Percentiles rank a stretch among this genome's conserved stretches.
phyloP scores from a whole-genome alignment of 495 filamentous ascomycete species.

The Hamigera avellanea region DNA sequence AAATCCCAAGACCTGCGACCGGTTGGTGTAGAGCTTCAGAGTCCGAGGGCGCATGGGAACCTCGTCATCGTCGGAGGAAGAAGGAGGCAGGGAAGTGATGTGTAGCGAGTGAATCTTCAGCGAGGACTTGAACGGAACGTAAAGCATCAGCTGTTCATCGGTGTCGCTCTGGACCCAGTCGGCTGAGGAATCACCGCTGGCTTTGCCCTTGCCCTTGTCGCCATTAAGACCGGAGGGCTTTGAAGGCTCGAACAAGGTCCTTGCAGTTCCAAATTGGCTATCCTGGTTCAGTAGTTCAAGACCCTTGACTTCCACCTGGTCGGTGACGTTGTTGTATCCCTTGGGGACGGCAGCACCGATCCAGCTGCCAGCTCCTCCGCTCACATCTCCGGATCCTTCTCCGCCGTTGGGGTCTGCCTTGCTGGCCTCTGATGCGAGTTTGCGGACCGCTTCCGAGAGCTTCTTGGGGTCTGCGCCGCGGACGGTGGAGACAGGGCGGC shows the following conservation, averaged over 20 bases:
- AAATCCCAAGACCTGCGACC: constrained; percentile 79
- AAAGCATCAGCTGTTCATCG: constrained; percentile 96
- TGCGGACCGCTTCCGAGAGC: constrained; percentile 57
- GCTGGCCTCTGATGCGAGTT: constrained; percentile 59
- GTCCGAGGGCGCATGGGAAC: constrained; percentile 76
- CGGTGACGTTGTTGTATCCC: constrained; percentile 74
- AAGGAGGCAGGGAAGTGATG: constrained; percentile 68
- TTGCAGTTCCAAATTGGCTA: constrained; percentile 51
- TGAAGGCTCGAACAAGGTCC: constrained; percentile 56
- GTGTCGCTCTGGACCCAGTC: constrained; percentile 99
- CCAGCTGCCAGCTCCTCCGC: constrained; percentile 46
- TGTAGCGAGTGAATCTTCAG: constrained; percentile 86
- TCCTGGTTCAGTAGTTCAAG: constrained; percentile 82
- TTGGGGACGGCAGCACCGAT: constrained; percentile 60
- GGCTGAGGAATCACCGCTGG: constrained; percentile 23
- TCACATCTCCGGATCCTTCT: constrained; percentile 23
- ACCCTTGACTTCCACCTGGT: constrained; percentile 64
- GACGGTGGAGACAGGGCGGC: constrained; percentile 53
- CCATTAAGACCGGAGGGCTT: constrained; percentile 53
- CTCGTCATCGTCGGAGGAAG: constrained; percentile 50
- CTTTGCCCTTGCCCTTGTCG: constrained; percentile 43
- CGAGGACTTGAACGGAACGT: constrained; percentile 77
- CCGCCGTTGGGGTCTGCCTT: constrained; percentile 36
- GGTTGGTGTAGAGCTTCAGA: constrained; percentile 75
- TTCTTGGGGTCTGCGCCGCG: constrained; percentile 60